Evolutionary conservation across 768 basidiomycete species (phyloP).

Genomic region (Exsudoporus frostii): DNA sequence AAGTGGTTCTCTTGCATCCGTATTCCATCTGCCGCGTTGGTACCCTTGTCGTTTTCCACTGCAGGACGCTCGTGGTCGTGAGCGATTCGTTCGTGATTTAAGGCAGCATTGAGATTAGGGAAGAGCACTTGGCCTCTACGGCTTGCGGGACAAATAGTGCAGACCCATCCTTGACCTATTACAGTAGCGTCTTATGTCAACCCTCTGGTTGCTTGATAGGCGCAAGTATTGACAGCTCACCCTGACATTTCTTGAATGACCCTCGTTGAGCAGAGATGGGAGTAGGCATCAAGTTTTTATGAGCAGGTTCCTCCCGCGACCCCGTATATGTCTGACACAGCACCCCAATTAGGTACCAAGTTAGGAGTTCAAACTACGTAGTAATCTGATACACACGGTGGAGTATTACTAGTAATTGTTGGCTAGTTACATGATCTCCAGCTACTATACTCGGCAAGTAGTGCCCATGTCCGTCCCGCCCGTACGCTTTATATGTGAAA

Average conservation of each 20-base stretch:
- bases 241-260: conserved; percentile 19
- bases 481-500: neutral
- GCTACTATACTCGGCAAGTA: neutral
- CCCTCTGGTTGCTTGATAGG: neutral
- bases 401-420: neutral
- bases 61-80: conserved; percentile 18
- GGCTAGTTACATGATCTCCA: neutral
- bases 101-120: conserved; percentile 27
- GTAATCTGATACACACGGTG: neutral
- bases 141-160: conserved; percentile 30
- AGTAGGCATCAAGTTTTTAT: conserved; percentile 21
- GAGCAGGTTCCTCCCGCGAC: conserved; percentile 8
- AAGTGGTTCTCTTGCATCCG: conserved; percentile 3
- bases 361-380: conserved; percentile 7
- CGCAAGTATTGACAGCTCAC: conserved; percentile 7
- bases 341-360: conserved; percentile 3
- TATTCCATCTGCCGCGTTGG: neutral
- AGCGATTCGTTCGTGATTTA: conserved; percentile 30
- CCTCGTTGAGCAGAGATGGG: conserved; percentile 19
- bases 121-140: conserved; percentile 20
- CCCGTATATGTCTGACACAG: conserved; percentile 21
- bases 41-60: neutral
- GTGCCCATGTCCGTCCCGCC: neutral
- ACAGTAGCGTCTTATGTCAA: conserved; percentile 10
- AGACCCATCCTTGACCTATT: conserved; percentile 33